phyloP scores from a whole-genome alignment of 495 filamentous ascomycete genomes.

The Astrothelium subdiscretum region DNA sequence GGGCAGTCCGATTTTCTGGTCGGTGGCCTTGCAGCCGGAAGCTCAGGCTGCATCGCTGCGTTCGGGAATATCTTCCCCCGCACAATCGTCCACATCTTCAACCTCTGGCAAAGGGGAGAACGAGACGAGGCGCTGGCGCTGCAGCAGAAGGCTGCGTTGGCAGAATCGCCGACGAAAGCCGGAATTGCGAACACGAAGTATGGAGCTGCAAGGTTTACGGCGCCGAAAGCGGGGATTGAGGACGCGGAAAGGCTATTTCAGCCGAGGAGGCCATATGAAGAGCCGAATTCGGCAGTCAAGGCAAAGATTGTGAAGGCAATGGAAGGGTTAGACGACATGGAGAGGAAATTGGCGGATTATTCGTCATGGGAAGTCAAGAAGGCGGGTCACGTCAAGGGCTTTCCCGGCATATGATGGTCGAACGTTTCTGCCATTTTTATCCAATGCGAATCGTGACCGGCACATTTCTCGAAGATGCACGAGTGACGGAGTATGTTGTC shows the following conservation, averaged over 20 bases:
- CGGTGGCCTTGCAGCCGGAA: constrained; percentile 47
- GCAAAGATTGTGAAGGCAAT: constrained; percentile 36
- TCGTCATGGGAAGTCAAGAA: not conserved
- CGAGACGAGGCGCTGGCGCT: constrained; percentile 42
- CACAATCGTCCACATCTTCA: constrained; percentile 41
- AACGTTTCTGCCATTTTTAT: too few species aligned
- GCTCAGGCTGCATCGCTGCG: constrained; percentile 52
- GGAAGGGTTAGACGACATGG: constrained; percentile 38
- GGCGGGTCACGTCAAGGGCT: not conserved
- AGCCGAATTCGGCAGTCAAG: constrained; percentile 38
- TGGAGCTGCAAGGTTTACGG: constrained; percentile 45
- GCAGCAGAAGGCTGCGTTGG: constrained; percentile 40
- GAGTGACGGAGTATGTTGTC: too few species aligned
- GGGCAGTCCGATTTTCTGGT: constrained; percentile 63
- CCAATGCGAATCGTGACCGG: too few species aligned
- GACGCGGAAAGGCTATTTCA: constrained; percentile 42
- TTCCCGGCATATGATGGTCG: not conserved
- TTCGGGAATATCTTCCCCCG: constrained; percentile 57
- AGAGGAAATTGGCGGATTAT: constrained; percentile 19
- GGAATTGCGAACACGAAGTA: constrained; percentile 58
- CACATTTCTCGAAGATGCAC: too few species aligned
- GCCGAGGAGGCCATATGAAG: constrained; percentile 48
- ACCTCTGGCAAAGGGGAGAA: constrained; percentile 38
- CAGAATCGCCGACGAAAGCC: constrained; percentile 46
- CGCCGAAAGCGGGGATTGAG: constrained; percentile 44